These are phyloP conservation scores for Gyromitra esculenta DNA, from an alignment of 2,329 filamentous ascomycete species.

Conservation along the genomic window DNA sequence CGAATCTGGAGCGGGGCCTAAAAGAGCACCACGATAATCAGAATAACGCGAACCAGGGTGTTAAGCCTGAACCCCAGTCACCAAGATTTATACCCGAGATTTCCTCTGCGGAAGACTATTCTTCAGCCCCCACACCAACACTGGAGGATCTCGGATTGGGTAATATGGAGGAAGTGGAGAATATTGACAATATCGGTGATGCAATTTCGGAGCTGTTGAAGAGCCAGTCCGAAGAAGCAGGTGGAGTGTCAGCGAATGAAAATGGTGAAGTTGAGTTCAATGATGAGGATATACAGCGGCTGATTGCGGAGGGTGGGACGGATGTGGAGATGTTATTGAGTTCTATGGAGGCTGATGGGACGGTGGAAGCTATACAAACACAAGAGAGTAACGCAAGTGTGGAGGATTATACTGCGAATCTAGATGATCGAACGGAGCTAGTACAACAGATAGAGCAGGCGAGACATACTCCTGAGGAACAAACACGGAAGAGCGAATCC, in stretches of 20 bases:
- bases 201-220: slow-evolving; percentile 29
- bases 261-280: slow-evolving; percentile 30
- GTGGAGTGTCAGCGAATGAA: not conserved
- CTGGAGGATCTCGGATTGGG: slow-evolving; percentile 26
- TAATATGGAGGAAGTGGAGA: slow-evolving; percentile 27
- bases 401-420: slow-evolving; percentile 6
- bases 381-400: not conserved
- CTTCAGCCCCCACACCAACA: slow-evolving; percentile 7
- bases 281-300: slow-evolving; percentile 37
- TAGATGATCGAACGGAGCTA: slow-evolving; percentile 18
- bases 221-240: slow-evolving; percentile 2
- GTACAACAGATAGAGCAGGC: slow-evolving; percentile 18
- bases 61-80: slow-evolving; percentile 25
- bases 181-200: slow-evolving; percentile 20
- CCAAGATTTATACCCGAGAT: not conserved
- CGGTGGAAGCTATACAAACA: not conserved
- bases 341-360: slow-evolving; percentile 22
- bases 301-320: slow-evolving; percentile 37
- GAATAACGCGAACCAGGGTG: slow-evolving; percentile 4
- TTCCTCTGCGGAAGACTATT: not conserved
- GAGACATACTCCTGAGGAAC: not conserved
- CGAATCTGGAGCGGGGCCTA: slow-evolving; percentile 18
- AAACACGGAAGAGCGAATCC: not conserved
- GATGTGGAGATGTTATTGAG: slow-evolving; percentile 26
- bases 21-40: slow-evolving; percentile 21